A percentile compares a stretch with the other conserved stretches of the same genome.
Evolutionary conservation across 2,329 filamentous ascomycete species (phyloP).

Genomic region (Orbilia blumenaviensis): DNA sequence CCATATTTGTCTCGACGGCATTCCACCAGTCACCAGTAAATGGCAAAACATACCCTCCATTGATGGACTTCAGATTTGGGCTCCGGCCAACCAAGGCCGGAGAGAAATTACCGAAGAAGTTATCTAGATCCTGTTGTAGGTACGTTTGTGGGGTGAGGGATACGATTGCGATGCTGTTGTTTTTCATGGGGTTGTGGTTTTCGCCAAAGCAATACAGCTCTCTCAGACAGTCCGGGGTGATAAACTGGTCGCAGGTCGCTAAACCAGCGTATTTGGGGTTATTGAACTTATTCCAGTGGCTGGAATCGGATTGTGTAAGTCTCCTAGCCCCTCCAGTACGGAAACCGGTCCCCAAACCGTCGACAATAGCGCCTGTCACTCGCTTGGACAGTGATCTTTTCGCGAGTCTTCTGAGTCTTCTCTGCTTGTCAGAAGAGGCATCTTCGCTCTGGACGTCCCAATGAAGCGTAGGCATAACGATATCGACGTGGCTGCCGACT

Average conservation of each 20-base stretch:
- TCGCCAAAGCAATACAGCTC: conserved; percentile 62
- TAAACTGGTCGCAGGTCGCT: conserved; percentile 65
- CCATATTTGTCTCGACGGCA: conserved; percentile 70
- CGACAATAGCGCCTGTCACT: conserved; percentile 26
- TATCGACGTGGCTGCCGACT: conserved; percentile 61
- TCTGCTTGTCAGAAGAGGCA: conserved; percentile 25
- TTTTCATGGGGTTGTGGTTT: conserved; percentile 57
- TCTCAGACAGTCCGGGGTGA: conserved; percentile 69
- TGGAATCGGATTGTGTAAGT: conserved; percentile 27
- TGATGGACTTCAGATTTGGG: conserved; percentile 64
- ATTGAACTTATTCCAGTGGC: conserved; percentile 20
- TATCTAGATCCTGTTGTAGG: conserved; percentile 64
- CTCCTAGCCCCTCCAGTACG: conserved; percentile 13
- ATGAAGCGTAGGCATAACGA: conserved; percentile 63
- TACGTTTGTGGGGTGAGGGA: conserved; percentile 67
- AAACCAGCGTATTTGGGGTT: conserved; percentile 34
- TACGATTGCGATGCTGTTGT: conserved; percentile 67
- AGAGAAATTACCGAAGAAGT: conserved; percentile 64
- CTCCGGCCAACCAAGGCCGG: conserved; percentile 63
- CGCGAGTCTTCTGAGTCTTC: conserved; percentile 26
- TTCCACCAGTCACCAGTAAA: conserved; percentile 52
- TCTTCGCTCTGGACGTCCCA: conserved; percentile 58
- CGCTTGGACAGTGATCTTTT: conserved; percentile 25
- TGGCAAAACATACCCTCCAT: conserved; percentile 61
- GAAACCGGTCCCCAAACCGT: conserved; percentile 42